These are phyloP conservation scores for Myxozyma melibiosi DNA, from an alignment of 805 yeast genomes.

Conservation along the genomic window DNA sequence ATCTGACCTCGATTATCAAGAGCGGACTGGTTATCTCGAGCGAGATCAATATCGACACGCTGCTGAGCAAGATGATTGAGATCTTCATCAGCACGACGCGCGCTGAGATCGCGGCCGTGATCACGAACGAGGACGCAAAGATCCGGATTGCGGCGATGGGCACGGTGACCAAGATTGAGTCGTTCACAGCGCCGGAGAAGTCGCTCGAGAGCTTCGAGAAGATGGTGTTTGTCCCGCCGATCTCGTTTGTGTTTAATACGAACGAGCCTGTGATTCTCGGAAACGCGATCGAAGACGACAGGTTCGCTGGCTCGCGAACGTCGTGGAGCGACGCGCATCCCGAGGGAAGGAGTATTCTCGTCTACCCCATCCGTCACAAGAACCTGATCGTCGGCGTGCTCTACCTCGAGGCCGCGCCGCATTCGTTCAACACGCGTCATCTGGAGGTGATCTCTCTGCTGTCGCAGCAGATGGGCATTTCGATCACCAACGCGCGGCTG, in stretches of 20 bases:
- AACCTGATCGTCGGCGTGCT: constrained; percentile 25
- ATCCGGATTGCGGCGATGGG: constrained; percentile 33
- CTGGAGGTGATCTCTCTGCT: constrained; percentile 30
- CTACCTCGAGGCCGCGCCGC: constrained; percentile 34
- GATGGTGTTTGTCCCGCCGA: constrained; percentile 13
- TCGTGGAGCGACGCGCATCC: constrained; percentile 27
- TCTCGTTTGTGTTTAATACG: constrained; percentile 26
- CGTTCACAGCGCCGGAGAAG: constrained; percentile 9
- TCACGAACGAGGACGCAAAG: constrained; percentile 25
- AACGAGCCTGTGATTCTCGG: constrained; percentile 26
- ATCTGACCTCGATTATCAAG: constrained; percentile 33
- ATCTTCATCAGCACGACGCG: constrained; percentile 33
- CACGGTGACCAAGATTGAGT: constrained; percentile 18
- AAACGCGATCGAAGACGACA: constrained; percentile 26
- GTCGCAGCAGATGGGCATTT: constrained; percentile 36
- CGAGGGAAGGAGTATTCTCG: constrained; percentile 30
- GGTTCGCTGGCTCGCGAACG: constrained; percentile 17
- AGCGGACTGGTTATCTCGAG: constrained; percentile 34
- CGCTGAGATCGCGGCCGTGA: constrained; percentile 31
- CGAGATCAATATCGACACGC: constrained; percentile 33
- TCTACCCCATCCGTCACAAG: constrained; percentile 34
- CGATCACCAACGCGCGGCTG: constrained; percentile 33
- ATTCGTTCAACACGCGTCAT: constrained; percentile 34
- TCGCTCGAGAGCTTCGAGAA: constrained; percentile 17
- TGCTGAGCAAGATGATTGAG: constrained; percentile 32